A percentile compares a stretch with the other conserved stretches of the same genome.
Evolutionary conservation across 2,329 filamentous ascomycete genomes (phyloP).

Genomic region (Zymoseptoria brevis): DNA sequence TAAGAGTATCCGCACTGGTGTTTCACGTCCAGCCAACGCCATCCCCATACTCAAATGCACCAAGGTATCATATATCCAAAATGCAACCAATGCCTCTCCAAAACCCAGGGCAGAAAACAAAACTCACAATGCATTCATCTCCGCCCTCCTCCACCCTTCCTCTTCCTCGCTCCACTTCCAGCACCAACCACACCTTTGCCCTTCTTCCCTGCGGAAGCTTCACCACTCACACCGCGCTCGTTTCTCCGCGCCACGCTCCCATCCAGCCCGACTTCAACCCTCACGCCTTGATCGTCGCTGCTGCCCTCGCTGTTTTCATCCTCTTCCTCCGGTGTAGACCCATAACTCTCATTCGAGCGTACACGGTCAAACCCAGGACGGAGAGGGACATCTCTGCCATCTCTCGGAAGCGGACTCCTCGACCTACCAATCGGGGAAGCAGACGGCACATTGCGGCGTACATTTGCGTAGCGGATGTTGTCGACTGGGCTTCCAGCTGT

Average conservation of each 20-base stretch:
- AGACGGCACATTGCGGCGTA: constrained; percentile 26
- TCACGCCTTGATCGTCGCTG: constrained; percentile 26
- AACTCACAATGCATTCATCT: neutral
- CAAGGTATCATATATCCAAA: too few species aligned
- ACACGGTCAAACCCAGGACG: neutral
- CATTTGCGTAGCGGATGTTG: constrained; percentile 29
- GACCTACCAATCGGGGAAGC: constrained; percentile 14
- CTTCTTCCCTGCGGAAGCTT: neutral
- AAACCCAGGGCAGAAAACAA: too few species aligned
- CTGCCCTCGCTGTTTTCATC: constrained; percentile 17
- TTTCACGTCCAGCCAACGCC: too few species aligned
- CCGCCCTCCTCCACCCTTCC: neutral
- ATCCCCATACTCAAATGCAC: too few species aligned
- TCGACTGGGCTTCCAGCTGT: constrained; percentile 13
- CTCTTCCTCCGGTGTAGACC: constrained; percentile 6
- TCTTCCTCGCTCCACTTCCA: neutral
- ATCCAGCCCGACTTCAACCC: constrained; percentile 22
- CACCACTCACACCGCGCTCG: neutral
- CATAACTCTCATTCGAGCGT: neutral
- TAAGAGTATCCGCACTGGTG: too few species aligned
- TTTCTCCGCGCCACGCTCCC: constrained; percentile 4
- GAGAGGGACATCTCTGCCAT: constrained; percentile 3
- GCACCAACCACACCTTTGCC: neutral
- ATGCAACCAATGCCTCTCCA: too few species aligned
- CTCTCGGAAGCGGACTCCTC: constrained; percentile 22